Percentiles rank a stretch among this genome's conserved stretches.
Evolutionary conservation across 495 filamentous ascomycete genomes (phyloP).

Genomic region (Penicillium flavigenum): DNA sequence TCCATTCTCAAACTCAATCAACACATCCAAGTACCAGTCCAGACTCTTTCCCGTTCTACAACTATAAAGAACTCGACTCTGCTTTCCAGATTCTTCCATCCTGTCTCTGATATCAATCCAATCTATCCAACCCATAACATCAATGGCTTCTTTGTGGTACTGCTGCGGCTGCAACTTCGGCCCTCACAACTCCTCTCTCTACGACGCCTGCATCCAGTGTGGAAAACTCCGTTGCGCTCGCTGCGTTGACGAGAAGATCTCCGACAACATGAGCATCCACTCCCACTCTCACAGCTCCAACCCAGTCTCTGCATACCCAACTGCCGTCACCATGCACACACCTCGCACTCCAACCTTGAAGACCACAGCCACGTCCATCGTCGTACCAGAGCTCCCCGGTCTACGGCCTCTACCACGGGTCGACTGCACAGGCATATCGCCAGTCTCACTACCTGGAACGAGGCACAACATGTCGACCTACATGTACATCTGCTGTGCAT

Average conservation of each 20-base stretch:
- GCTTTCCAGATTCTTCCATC: background rate
- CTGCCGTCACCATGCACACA: conserved; percentile 11
- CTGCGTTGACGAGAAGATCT: conserved; percentile 24
- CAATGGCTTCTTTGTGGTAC: conserved; percentile 34
- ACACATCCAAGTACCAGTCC: conserved; percentile 9
- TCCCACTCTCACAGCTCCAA: conserved; percentile 17
- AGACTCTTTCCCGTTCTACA: background rate
- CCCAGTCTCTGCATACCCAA: conserved; percentile 22
- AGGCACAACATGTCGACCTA: conserved; percentile 12
- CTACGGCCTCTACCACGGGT: conserved; percentile 15
- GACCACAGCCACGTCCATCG: conserved; percentile 11
- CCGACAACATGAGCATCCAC: background rate
- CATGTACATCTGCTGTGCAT: conserved; percentile 44
- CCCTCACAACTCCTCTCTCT: conserved; percentile 28
- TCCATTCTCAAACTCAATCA: conserved; percentile 15
- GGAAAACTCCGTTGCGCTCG: conserved; percentile 17
- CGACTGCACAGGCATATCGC: background rate
- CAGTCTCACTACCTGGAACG: background rate
- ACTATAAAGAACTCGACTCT: background rate
- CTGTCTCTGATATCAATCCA: background rate
- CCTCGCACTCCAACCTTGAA: conserved; percentile 8
- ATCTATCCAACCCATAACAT: conserved; percentile 4
- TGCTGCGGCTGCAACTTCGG: conserved; percentile 37
- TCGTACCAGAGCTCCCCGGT: conserved; percentile 13
- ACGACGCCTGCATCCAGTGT: conserved; percentile 32